Evolutionary conservation across 805 yeast genomes (phyloP).

Genomic region (Tetrapisispora namnaoensis): DNA sequence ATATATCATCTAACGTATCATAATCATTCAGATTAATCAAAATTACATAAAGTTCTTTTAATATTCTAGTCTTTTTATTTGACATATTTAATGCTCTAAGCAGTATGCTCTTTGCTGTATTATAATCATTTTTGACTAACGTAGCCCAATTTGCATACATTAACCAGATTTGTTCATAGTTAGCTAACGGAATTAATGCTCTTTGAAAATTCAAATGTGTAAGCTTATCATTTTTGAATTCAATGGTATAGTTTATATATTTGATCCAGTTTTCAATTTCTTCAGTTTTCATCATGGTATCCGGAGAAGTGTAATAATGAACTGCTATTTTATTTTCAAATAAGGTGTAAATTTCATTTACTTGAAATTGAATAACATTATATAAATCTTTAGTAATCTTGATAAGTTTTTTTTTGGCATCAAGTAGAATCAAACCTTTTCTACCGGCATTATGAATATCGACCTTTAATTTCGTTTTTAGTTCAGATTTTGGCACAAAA

Average conservation of each 20-base stretch:
- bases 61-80: conserved; percentile 15
- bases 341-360: conserved; percentile 20
- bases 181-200: conserved; percentile 23
- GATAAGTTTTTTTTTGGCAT: conserved; percentile 23
- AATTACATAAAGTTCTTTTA: conserved; percentile 15
- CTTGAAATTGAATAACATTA: conserved; percentile 24
- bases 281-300: conserved; percentile 14
- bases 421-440: conserved; percentile 28
- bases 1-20: conserved; percentile 9
- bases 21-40: conserved; percentile 16
- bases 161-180: conserved; percentile 25
- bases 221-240: conserved; percentile 12
- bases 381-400: conserved; percentile 25
- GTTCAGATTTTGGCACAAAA: conserved; percentile 19
- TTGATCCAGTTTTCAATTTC: conserved; percentile 22
- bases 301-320: conserved; percentile 22
- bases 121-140: conserved; percentile 12
- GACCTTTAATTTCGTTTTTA: conserved; percentile 17
- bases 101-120: conserved; percentile 19
- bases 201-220: conserved; percentile 26
- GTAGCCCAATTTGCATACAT: conserved; percentile 26
- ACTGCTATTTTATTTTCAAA: conserved; percentile 23
- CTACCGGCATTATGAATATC: conserved; percentile 16
- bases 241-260: conserved; percentile 23
- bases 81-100: conserved; percentile 14